A percentile compares a stretch with the other conserved stretches of the same genome.
phyloP scores from a whole-genome alignment of 2,329 filamentous ascomycete species.

The Diaporthe batatas region DNA sequence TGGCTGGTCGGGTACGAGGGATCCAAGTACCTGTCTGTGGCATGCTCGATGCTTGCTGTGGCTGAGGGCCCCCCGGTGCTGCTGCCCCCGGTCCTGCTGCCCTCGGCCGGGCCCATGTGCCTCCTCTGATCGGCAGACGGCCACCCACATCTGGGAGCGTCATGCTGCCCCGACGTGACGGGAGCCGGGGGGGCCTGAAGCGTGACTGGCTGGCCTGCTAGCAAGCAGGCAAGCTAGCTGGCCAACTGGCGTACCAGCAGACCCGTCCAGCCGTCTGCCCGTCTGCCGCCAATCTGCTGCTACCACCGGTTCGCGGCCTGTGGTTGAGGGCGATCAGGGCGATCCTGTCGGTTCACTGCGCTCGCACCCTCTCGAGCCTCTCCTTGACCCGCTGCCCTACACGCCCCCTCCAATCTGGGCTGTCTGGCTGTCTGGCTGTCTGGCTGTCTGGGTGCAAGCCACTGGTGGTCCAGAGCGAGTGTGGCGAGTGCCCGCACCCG shows the following conservation, averaged over 20 bases:
- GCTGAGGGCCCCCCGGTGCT: no score
- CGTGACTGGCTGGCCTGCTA: no score
- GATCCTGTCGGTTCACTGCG: constrained; percentile 15
- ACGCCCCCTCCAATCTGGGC: constrained; percentile 27
- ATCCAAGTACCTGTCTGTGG: neutral
- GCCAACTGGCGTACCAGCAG: neutral
- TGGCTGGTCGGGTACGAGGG: constrained; percentile 15
- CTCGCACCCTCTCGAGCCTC: constrained; percentile 6
- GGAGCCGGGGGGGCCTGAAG: constrained; percentile 2
- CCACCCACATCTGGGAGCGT: constrained; percentile 17
- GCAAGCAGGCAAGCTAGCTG: no score
- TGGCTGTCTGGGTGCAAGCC: constrained; percentile 33
- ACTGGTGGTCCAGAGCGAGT: constrained; percentile 37
- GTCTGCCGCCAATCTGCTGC: constrained; percentile 18
- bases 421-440: no score
- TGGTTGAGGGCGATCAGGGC: constrained; percentile 15
- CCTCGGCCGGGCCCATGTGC: neutral
- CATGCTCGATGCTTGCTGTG: no score
- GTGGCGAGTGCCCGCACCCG: no score
- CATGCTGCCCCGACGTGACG: neutral
- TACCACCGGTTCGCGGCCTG: neutral
- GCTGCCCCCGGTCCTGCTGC: no score
- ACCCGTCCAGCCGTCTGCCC: neutral
- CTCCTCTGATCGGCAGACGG: constrained; percentile 22
- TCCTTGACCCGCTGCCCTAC: neutral